phyloP scores from a whole-genome alignment of 163 green algal genomes.

The Scenedesmus sp. region DNA sequence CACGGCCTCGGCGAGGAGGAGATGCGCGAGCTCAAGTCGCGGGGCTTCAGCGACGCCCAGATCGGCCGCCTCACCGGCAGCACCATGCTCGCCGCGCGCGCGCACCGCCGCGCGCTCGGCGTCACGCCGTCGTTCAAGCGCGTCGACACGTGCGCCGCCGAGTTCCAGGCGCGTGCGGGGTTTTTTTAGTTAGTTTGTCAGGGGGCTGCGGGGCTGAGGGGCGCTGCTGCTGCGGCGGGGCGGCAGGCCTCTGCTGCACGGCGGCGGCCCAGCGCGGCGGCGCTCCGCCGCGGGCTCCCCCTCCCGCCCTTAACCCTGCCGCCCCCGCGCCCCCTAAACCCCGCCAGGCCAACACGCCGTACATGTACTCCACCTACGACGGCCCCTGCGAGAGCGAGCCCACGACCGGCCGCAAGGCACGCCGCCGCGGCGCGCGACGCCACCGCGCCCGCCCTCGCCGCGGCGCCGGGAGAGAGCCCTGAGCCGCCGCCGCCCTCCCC shows the following conservation, averaged over 20 bases:
- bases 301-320: no score
- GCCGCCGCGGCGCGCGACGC: no score
- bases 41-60: slow-evolving; percentile 93
- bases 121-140: slow-evolving; percentile 91
- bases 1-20: slow-evolving; percentile 72
- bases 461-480: no score
- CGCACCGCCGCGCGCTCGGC: slow-evolving; percentile 71
- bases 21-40: slow-evolving; percentile 85
- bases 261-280: no score
- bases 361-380: slow-evolving; percentile 94
- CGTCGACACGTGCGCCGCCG: slow-evolving; percentile 98
- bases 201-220: no score
- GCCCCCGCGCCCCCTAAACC: neutral
- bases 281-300: no score
- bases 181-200: no score
- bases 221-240: no score
- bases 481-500: no score
- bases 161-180: slow-evolving; percentile 93
- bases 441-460: no score
- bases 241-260: no score
- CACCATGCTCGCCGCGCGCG: slow-evolving; percentile 76
- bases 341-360: slow-evolving; percentile 89
- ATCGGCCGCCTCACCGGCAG: slow-evolving; percentile 70
- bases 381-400: slow-evolving; percentile 80
- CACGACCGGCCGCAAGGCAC: slow-evolving; percentile 70